Evolutionary conservation across 208 protist species (phyloP).

Genomic region (Tritrichomonas foetus): DNA sequence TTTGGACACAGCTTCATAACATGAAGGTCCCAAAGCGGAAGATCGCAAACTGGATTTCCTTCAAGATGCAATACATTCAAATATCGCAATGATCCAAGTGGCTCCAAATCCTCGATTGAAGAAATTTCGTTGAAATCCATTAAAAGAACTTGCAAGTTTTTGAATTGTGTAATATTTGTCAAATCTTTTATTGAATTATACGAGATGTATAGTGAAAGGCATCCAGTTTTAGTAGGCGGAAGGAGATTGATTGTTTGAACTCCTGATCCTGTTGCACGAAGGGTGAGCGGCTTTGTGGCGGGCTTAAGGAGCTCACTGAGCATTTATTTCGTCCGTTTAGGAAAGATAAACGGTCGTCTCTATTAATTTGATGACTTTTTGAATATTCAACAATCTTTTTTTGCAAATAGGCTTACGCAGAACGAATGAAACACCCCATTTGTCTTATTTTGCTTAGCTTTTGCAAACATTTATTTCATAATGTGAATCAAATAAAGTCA

Average conservation of each 20-base stretch:
- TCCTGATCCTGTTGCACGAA: not conserved
- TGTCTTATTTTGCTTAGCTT: too few species aligned
- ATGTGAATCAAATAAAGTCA: too few species aligned
- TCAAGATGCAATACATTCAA: not conserved
- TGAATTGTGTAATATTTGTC: not conserved
- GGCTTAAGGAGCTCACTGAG: too few species aligned
- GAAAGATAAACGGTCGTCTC: too few species aligned
- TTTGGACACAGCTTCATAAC: not conserved
- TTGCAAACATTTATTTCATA: too few species aligned
- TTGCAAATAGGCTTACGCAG: too few species aligned
- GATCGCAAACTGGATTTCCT: not conserved
- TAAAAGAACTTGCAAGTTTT: not conserved
- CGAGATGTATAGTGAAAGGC: not conserved
- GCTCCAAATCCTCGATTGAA: not conserved
- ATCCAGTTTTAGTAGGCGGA: not conserved
- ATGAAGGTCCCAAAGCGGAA: not conserved
- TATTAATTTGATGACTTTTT: too few species aligned
- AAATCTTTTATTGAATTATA: conserved; percentile 10
- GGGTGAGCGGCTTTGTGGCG: too few species aligned
- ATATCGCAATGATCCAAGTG: not conserved
- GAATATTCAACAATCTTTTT: too few species aligned
- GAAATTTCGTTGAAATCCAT: not conserved
- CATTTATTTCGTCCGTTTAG: too few species aligned
- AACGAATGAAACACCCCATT: too few species aligned
- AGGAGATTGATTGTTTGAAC: not conserved